phyloP scores from a whole-genome alignment of 2,329 filamentous ascomycete genomes.

The Helicocarpus griseus region DNA sequence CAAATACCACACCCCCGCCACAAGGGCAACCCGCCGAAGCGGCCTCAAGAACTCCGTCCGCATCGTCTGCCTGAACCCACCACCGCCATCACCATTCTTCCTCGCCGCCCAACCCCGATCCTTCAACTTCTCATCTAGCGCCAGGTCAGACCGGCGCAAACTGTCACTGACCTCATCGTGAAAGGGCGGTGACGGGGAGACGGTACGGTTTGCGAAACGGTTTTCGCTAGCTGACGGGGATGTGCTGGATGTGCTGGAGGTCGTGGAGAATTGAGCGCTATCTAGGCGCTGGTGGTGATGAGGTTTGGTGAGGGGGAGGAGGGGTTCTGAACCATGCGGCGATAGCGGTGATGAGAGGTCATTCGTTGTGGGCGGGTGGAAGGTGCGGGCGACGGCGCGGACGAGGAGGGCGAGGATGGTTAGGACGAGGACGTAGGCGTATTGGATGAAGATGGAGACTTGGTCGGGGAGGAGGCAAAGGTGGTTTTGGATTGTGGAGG shows the following conservation, averaged over 20 bases:
- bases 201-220: slow-evolving; percentile 7
- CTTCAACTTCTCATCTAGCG: slow-evolving; percentile 22
- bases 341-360: slow-evolving; percentile 5
- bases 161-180: slow-evolving; percentile 26
- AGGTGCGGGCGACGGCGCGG: slow-evolving; percentile 30
- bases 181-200: slow-evolving; percentile 4
- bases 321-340: slow-evolving; percentile 10
- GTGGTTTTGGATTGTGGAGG: slow-evolving; percentile 68
- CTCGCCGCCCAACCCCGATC: slow-evolving; percentile 10
- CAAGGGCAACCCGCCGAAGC: slow-evolving; percentile 52
- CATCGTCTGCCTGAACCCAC: slow-evolving; percentile 36
- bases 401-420: slow-evolving; percentile 41
- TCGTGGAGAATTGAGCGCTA: slow-evolving; percentile 15
- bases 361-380: slow-evolving; percentile 17
- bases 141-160: slow-evolving; percentile 20
- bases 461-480: slow-evolving; percentile 87
- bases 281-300: slow-evolving; percentile 21
- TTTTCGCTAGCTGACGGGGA: slow-evolving; percentile 4
- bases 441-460: slow-evolving; percentile 71
- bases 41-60: slow-evolving; percentile 53
- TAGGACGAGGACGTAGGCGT: slow-evolving; percentile 53
- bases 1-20: slow-evolving; percentile 55
- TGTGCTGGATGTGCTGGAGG: slow-evolving; percentile 6
- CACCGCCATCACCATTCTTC: slow-evolving; percentile 5
- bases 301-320: slow-evolving; percentile 21